phyloP scores from a whole-genome alignment of 148 eudicot genomes.

The Euryodendron excelsum region DNA sequence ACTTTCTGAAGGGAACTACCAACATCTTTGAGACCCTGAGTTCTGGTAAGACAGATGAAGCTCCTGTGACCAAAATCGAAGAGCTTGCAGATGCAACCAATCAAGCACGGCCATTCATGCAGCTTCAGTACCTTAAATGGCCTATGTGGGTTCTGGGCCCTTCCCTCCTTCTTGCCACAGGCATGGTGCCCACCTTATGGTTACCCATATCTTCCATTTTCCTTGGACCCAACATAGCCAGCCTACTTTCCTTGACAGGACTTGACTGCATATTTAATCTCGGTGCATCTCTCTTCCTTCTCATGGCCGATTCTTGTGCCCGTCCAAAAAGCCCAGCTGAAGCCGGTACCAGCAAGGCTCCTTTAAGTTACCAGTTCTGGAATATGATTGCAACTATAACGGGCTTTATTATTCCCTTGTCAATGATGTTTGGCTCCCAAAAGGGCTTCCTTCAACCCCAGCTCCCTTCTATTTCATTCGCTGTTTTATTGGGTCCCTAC shows the following conservation, averaged over 20 bases:
- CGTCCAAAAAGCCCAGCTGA: conserved; percentile 45
- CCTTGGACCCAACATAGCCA: conserved; percentile 86
- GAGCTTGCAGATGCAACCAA: conserved; percentile 24
- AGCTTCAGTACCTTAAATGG: conserved; percentile 55
- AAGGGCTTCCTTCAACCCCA: conserved; percentile 69
- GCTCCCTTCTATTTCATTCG: conserved; percentile 58
- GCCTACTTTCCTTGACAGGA: conserved; percentile 78
- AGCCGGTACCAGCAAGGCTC: conserved; percentile 54
- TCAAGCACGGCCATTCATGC: conserved; percentile 30
- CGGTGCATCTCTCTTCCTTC: conserved; percentile 85
- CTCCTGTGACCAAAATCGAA: conserved; percentile 32
- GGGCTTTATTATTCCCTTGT: conserved; percentile 64
- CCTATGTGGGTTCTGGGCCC: conserved; percentile 96
- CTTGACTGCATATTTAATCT: conserved; percentile 92
- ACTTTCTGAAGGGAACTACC: conserved; percentile 37
- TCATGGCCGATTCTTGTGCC: conserved; percentile 88
- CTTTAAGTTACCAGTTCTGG: conserved; percentile 72
- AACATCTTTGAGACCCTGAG: conserved; percentile 58
- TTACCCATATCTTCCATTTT: conserved; percentile 82
- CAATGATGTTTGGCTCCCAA: conserved; percentile 50
- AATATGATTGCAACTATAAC: conserved; percentile 69
- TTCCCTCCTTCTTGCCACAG: conserved; percentile 68
- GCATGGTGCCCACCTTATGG: conserved; percentile 96
- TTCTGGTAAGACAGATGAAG: conserved; percentile 36
- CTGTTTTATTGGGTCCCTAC: conserved; percentile 83